Base-by-base conservation (phyloP, 108 stramenopile genomes). In the Skeletonema grethae region DNA sequence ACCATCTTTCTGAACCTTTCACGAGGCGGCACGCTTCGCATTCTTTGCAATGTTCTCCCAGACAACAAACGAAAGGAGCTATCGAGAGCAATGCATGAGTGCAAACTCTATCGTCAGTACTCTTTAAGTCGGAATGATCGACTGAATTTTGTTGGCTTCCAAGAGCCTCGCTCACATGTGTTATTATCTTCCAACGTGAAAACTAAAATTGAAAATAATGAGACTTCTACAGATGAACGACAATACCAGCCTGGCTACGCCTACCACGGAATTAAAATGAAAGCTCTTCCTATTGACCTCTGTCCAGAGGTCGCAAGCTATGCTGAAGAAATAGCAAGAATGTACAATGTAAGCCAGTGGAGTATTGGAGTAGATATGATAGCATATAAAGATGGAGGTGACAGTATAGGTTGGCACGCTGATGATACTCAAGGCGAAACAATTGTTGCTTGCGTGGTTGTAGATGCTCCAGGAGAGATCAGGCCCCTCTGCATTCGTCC, bases 391-490 rank as follows among this genome's bases (percentile, higher is more conserved):
- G 85, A 83, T 58, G 73, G 78, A 3, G 70, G 65, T 29, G 88
- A 89, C 57, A 59, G 63, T 11, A 89, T 89, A 24, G 86, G 86
- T 2, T 79, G 66, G 57, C 88, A 89, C 48, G 82, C 88, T 20
- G 87, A 88, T 61, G 85, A 89, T 46, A 85, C 85, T 18, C 82
- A 85, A 75, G 86, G 75, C 18, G 83, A 84, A 67, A 48, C 74
- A 6, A 13, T 72, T 15, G 65, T 84, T n/a, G n/a, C 80, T 4
- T 76, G 75, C 31, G 83, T 84, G 13, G 56, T 82, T 29, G 75
- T 84, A 20, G 70, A 76, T 12, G 56, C 79, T 8, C 70, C 73
- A 4, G 67, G 63, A 35, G 75, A 70, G 24, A 13, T 69, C 11
- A 53, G 80, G 41, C 70, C 76, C 1, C 35, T 82, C 5, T 64